Conservation (phyloP, 139 green algal species). For the Chlorella sp. region DNA sequence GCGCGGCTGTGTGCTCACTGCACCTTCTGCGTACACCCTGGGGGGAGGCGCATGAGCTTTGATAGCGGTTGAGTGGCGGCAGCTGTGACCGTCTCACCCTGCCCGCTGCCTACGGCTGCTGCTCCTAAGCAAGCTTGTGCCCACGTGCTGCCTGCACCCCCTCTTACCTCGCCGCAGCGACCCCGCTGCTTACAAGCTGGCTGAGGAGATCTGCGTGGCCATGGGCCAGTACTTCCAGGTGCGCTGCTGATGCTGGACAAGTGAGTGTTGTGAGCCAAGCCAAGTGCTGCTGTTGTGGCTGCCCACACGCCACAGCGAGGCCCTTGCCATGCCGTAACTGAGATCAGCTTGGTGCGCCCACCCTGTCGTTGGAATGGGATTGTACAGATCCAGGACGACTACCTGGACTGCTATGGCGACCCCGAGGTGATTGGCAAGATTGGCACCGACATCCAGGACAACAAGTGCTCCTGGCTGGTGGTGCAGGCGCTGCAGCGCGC, state of each 20-base stretch:
- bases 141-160: neutral
- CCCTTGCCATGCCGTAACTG: too few species aligned
- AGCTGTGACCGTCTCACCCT: too few species aligned
- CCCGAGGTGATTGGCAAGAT: conserved; percentile 95
- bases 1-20: too few species aligned
- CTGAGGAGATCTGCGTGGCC: conserved; percentile 85
- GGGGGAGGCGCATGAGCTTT: too few species aligned
- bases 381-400: conserved; percentile 99
- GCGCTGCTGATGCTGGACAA: neutral
- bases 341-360: too few species aligned
- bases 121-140: neutral
- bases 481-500: conserved; percentile 90
- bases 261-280: too few species aligned
- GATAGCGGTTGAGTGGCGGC: too few species aligned
- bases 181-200: conserved; percentile 54
- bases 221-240: conserved; percentile 98
- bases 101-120: too few species aligned
- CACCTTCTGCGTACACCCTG: too few species aligned
- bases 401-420: conserved; percentile 96
- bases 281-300: too few species aligned
- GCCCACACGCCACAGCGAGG: too few species aligned
- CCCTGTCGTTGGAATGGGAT: too few species aligned
- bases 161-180: conserved; percentile 47
- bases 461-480: conserved; percentile 99
- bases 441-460: conserved; percentile 99